These are phyloP conservation scores for Solanum sitiens DNA, from an alignment of 257 asterid genomes.

Conservation along the genomic window DNA sequence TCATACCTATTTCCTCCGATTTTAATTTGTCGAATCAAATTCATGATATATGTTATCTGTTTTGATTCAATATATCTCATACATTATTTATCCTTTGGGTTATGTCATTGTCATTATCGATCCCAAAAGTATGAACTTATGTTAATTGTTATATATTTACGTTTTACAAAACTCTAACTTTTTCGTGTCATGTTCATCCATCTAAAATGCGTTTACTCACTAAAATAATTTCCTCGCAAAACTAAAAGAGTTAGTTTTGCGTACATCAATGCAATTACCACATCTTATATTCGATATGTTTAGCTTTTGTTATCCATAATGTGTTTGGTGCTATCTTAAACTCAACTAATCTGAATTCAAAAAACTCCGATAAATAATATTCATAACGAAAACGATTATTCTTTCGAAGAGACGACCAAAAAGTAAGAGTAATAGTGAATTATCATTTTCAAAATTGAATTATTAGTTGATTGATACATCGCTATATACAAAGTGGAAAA, in stretches of 20 bases:
- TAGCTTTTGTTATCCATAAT: rapidly evolving
- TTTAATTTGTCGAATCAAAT: background rate
- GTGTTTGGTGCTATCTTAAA: background rate
- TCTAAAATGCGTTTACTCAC: background rate
- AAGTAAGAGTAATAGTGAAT: background rate
- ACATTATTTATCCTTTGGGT: background rate
- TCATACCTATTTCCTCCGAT: background rate
- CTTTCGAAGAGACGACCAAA: background rate
- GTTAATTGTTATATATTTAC: background rate
- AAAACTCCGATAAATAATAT: rapidly evolving
- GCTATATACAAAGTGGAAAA: background rate
- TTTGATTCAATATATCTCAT: background rate
- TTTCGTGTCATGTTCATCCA: background rate
- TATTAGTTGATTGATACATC: background rate
- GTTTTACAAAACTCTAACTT: background rate
- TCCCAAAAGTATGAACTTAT: background rate
- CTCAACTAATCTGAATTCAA: background rate
- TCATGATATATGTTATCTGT: background rate
- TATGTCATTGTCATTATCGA: background rate
- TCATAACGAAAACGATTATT: background rate
- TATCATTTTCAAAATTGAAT: background rate
- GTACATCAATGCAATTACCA: background rate
- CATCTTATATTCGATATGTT: background rate
- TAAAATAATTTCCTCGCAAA: background rate
- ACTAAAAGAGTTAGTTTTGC: no score